Evolutionary conservation across 2,329 filamentous ascomycete genomes (phyloP).

Genomic region (Fonsecaea pugnacius): DNA sequence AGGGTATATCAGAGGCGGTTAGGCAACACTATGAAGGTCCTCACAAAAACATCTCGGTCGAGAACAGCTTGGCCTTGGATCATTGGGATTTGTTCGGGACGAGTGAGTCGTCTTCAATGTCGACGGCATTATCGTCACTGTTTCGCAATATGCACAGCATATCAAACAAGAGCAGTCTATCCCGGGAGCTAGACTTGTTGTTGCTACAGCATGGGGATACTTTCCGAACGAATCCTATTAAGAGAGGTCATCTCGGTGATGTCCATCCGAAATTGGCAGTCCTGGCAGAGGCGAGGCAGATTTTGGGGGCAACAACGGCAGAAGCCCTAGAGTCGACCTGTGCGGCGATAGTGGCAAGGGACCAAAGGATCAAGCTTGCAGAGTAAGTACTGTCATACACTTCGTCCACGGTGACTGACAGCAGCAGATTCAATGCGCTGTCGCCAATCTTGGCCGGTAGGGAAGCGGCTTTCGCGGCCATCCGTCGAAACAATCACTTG

Average conservation of each 20-base stretch:
- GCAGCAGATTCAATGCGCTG: slow-evolving; percentile 62
- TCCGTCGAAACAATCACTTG: slow-evolving; percentile 72
- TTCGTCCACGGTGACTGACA: slow-evolving; percentile 3
- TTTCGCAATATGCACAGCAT: slow-evolving; percentile 23
- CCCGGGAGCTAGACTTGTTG: slow-evolving; percentile 20
- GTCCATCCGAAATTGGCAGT: slow-evolving; percentile 27
- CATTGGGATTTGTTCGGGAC: slow-evolving; percentile 20
- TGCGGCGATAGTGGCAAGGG: slow-evolving; percentile 18
- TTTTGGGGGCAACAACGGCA: slow-evolving; percentile 16
- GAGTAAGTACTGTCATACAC: slow-evolving; percentile 20
- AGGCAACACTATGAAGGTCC: slow-evolving; percentile 46
- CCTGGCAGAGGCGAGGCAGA: slow-evolving; percentile 30
- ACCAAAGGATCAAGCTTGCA: slow-evolving; percentile 23
- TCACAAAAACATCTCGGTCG: not conserved
- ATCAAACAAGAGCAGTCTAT: slow-evolving; percentile 21
- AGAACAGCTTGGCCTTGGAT: not conserved
- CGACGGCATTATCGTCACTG: slow-evolving; percentile 9
- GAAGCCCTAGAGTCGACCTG: slow-evolving; percentile 26
- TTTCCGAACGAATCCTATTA: slow-evolving; percentile 3
- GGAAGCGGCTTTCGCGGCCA: slow-evolving; percentile 77
- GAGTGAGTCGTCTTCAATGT: slow-evolving; percentile 3
- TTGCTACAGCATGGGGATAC: slow-evolving; percentile 9
- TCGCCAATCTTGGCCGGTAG: slow-evolving; percentile 80
- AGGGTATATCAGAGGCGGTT: slow-evolving; percentile 82
- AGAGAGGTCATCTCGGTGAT: slow-evolving; percentile 2